Evolutionary conservation across 108 stramenopile species (phyloP).

Genomic region (Cyclotella cryptica): DNA sequence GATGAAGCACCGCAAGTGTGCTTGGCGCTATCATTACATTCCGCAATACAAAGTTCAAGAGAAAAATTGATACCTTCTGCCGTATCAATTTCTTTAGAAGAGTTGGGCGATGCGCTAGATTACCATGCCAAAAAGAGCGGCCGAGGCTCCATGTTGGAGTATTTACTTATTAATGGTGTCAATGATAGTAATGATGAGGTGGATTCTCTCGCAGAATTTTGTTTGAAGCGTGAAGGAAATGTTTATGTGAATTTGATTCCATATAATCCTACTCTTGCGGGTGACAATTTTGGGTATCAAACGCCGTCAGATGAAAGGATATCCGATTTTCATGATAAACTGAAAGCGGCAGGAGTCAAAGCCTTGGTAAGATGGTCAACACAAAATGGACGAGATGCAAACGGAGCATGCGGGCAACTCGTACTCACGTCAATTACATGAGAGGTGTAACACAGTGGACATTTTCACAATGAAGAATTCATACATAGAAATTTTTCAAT

Average conservation of each 20-base stretch:
- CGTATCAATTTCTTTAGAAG: conserved; percentile 15
- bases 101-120: conserved; percentile 47
- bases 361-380: conserved; percentile 50
- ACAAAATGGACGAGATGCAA: conserved; percentile 48
- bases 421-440: conserved; percentile 8
- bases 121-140: conserved; percentile 46
- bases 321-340: conserved; percentile 30
- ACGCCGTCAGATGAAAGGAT: conserved; percentile 50
- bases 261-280: conserved; percentile 58
- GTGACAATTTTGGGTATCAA: conserved; percentile 46
- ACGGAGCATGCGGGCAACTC: conserved; percentile 60
- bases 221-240: conserved; percentile 22
- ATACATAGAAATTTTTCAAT: too few species aligned
- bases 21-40: conserved; percentile 67
- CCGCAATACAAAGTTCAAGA: conserved; percentile 49
- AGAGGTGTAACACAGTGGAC: too few species aligned
- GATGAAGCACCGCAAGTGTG: conserved; percentile 55
- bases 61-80: conserved; percentile 55
- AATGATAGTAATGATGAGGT: conserved; percentile 56
- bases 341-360: conserved; percentile 38
- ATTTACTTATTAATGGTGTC: conserved; percentile 65
- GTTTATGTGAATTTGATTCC: conserved; percentile 59
- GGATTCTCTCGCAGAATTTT: conserved; percentile 54
- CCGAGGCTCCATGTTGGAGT: conserved; percentile 64
- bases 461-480: too few species aligned